Percentiles rank a stretch among this genome's conserved stretches.
phyloP scores from a whole-genome alignment of 2,329 filamentous ascomycete genomes.

The Ustulina deusta region DNA sequence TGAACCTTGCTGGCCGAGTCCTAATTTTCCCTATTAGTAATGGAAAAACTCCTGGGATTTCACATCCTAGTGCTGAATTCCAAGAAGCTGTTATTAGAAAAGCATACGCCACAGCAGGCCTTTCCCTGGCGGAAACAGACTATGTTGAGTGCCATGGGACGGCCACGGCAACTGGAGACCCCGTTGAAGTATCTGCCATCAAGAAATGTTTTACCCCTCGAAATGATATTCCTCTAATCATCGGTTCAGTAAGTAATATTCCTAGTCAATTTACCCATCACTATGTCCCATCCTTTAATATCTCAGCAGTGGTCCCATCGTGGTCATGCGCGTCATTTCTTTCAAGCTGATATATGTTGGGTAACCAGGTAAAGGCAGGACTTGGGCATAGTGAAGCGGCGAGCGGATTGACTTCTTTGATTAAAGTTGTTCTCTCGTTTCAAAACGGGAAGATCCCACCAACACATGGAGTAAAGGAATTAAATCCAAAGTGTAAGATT shows the following conservation, averaged over 20 bases:
- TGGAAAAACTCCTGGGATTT: conserved; percentile 8
- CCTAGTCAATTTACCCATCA: no score
- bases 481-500: not conserved
- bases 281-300: no score
- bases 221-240: not conserved
- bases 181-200: not conserved
- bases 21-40: not conserved
- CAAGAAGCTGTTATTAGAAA: conserved; percentile 14
- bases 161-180: conserved; percentile 17
- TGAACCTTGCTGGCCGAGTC: not conserved
- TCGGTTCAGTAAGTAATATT: conserved; percentile 7
- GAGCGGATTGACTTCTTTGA: not conserved
- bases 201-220: not conserved
- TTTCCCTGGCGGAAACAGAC: not conserved
- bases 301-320: no score
- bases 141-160: conserved; percentile 29
- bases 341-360: no score
- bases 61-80: not conserved
- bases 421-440: not conserved
- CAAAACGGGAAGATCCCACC: not conserved
- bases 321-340: no score
- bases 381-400: conserved; percentile 7
- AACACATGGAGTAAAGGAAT: not conserved
- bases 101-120: not conserved
- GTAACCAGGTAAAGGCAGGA: conserved; percentile 8